phyloP scores from a whole-genome alignment of 2,329 filamentous ascomycete species.

The Cercospora canescens region DNA sequence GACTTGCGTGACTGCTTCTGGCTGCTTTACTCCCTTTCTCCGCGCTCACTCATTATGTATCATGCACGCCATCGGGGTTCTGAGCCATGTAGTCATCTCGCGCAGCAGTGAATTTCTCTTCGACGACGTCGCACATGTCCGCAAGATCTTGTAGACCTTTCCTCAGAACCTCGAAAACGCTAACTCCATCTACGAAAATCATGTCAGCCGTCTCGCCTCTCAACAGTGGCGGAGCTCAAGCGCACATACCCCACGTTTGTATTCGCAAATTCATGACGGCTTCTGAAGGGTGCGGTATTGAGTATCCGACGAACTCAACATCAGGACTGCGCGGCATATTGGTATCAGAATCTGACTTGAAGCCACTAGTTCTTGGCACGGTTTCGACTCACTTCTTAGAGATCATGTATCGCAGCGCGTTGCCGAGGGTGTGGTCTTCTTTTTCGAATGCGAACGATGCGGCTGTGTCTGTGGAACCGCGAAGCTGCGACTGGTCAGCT shows the following conservation, averaged over 20 bases:
- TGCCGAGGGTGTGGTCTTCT: constrained; percentile 94
- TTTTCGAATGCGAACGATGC: constrained; percentile 93
- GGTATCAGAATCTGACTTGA: constrained; percentile 3
- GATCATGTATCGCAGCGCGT: constrained; percentile 89
- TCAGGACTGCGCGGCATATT: constrained; percentile 65
- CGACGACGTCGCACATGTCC: constrained; percentile 88
- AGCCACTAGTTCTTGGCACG: background rate
- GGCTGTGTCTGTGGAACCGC: constrained; percentile 79
- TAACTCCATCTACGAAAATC: constrained; percentile 64
- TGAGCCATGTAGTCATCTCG: constrained; percentile 60
- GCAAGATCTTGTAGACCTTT: constrained; percentile 89
- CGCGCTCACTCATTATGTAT: constrained; percentile 12
- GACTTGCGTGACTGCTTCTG: constrained; percentile 43
- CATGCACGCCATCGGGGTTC: constrained; percentile 28
- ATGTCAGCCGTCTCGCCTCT: background rate
- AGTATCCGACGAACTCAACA: constrained; percentile 97
- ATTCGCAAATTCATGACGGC: constrained; percentile 96
- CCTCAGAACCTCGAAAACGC: constrained; percentile 79
- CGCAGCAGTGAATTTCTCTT: constrained; percentile 79
- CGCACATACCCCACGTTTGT: constrained; percentile 81
- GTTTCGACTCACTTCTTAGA: constrained; percentile 86
- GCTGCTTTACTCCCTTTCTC: background rate
- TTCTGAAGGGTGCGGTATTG: constrained; percentile 95
- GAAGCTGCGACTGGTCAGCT: constrained; percentile 60
- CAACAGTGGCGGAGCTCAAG: background rate